Base-by-base conservation (phyloP, 1,139 yeast genomes). In the Candida smagusa region DNA sequence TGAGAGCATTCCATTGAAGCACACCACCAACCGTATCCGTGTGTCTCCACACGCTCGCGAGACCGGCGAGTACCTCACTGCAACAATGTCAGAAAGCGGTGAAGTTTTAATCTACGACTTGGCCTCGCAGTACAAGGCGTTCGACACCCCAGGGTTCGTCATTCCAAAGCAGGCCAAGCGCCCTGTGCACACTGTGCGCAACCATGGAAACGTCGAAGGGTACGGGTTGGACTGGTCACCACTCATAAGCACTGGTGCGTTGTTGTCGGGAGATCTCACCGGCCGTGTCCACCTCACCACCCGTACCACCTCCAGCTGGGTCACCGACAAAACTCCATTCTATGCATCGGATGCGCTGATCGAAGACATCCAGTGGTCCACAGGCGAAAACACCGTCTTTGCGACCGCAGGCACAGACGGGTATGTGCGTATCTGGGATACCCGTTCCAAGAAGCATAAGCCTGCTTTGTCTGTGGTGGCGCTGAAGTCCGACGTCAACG, bases 201-300 rank as follows among this genome's bases (percentile, higher is more conserved):
- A 70, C 46, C 99, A 92, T 58, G 96, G 97, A n/a, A 83, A 84
- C 52, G 95, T 87, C 12, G 99, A 92, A 68, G 98, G 99, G 22
- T 92, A 89, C 56, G 99, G 96, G 13, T 63, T 94, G 37, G 98
- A 90, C 62, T 92, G 99, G 99, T 87, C 96, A 3, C 96, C 97
- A 25, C 65, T 84, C 46, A 76, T 82, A 45, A 76, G 74, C 45
- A 79, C 89, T 7, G 97, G 97, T 21, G 78, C 92, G 2, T 67
- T 92, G 43, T 70, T 92, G 43, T 77, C 95, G 2, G 99, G 99
- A 52, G 99, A 92, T 58, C 72, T 88, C 49, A 69, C 84, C 25
- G 97, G 97, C 37, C 74, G 94, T 55, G 75, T 89, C 30, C 85
- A 77, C 60, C 70, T 84, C 40, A 89, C 97, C 8, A 72, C 77